phyloP scores from a whole-genome alignment of 73 alveolate genomes.

The Paramecium caudatum region DNA sequence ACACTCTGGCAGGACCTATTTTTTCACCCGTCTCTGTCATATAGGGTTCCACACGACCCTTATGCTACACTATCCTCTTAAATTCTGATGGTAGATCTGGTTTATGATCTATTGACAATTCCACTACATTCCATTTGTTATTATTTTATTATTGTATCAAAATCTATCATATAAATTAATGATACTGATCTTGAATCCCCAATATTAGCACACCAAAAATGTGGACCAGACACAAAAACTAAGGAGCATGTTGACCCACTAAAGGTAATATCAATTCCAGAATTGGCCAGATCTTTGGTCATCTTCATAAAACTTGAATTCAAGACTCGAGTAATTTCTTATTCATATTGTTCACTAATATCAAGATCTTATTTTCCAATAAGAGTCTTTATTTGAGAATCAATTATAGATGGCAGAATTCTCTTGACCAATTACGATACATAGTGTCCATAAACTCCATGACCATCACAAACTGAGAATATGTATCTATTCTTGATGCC shows the following conservation, averaged over 20 bases:
- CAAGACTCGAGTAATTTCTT: neutral
- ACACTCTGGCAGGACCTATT: slow-evolving; percentile 96
- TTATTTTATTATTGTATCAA: slow-evolving; percentile 36
- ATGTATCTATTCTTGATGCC: slow-evolving; percentile 60
- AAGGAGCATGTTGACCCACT: slow-evolving; percentile 79
- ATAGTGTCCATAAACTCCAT: slow-evolving; percentile 90
- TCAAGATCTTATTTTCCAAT: slow-evolving; percentile 61
- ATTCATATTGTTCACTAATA: neutral
- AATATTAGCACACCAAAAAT: slow-evolving; percentile 80
- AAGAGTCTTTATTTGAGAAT: neutral
- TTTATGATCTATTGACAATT: slow-evolving; percentile 91
- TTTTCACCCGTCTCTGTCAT: slow-evolving; percentile 79
- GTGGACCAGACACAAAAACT: slow-evolving; percentile 74
- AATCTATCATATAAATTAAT: slow-evolving; percentile 2
- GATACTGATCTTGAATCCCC: slow-evolving; percentile 81
- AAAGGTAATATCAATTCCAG: slow-evolving; percentile 79
- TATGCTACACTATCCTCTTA: slow-evolving; percentile 83
- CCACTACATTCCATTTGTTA: slow-evolving; percentile 70
- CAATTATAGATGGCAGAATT: slow-evolving; percentile 71
- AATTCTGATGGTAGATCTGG: slow-evolving; percentile 89
- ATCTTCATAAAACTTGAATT: slow-evolving; percentile 33
- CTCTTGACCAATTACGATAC: slow-evolving; percentile 78
- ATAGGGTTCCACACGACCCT: slow-evolving; percentile 92
- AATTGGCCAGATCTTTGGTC: slow-evolving; percentile 59
- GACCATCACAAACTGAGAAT: slow-evolving; percentile 85